A percentile compares a stretch with the other conserved stretches of the same genome.
Conservation (phyloP, 1,284 basidiomycete genomes). For the Hypsizygus ulmarius region DNA sequence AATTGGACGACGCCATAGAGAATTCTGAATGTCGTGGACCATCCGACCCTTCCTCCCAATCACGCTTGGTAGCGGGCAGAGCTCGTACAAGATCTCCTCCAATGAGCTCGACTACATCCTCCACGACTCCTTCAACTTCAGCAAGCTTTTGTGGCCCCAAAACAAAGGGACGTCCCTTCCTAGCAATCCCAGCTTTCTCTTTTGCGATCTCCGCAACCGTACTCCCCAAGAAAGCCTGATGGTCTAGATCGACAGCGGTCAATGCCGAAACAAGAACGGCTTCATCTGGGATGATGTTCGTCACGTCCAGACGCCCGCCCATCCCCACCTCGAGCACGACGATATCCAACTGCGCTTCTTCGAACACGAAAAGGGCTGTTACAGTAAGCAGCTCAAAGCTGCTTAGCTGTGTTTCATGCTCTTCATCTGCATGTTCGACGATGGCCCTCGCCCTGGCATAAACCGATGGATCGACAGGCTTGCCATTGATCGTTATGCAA, state of each 20-base stretch:
- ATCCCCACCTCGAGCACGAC: constrained; percentile 93
- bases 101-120: constrained; percentile 28
- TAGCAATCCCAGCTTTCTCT: constrained; percentile 86
- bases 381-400: constrained; percentile 86
- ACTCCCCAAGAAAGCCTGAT: constrained; percentile 85
- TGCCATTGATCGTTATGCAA: constrained; percentile 69
- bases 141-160: constrained; percentile 66
- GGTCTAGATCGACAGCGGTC: constrained; percentile 88
- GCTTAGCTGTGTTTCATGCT: constrained; percentile 51
- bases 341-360: constrained; percentile 68
- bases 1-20: constrained; percentile 23
- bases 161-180: constrained; percentile 68
- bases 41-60: constrained; percentile 37
- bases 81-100: constrained; percentile 43
- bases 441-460: constrained; percentile 52
- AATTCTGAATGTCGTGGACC: constrained; percentile 34
- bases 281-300: constrained; percentile 79
- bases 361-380: constrained; percentile 74
- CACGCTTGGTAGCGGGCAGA: constrained; percentile 27
- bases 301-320: constrained; percentile 92
- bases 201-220: constrained; percentile 74
- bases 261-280: constrained; percentile 78
- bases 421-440: constrained; percentile 53
- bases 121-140: constrained; percentile 43
- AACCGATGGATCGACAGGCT: constrained; percentile 45